Conservation (phyloP, 108 stramenopile genomes). For the Hondaea fermentalgiana region DNA sequence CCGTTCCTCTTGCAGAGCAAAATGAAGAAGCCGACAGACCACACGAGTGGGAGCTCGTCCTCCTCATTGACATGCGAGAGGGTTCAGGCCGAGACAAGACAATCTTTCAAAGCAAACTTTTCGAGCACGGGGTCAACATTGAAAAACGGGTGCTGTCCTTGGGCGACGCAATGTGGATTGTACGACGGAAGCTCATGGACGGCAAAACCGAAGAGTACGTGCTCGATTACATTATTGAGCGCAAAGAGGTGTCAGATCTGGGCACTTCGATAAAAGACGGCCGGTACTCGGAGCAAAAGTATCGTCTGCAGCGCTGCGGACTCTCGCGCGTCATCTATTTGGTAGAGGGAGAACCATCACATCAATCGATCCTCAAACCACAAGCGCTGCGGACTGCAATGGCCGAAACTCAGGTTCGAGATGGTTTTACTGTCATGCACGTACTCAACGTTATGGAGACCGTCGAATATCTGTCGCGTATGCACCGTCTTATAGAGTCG, state of each 20-base stretch:
- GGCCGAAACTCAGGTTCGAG: background rate
- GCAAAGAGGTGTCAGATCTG: conserved; percentile 15
- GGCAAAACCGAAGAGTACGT: background rate
- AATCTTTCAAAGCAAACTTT: background rate
- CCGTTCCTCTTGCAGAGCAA: no score
- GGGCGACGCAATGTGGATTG: background rate
- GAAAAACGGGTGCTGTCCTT: background rate
- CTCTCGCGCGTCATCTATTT: conserved; percentile 5
- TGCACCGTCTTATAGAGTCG: background rate
- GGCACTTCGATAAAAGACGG: background rate
- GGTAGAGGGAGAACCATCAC: conserved; percentile 3
- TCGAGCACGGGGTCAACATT: background rate
- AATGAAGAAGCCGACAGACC: no score
- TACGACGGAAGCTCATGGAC: background rate
- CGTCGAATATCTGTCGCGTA: background rate
- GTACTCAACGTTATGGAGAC: background rate
- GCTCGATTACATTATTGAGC: conserved; percentile 13
- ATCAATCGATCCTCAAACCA: background rate
- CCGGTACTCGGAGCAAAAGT: conserved; percentile 26
- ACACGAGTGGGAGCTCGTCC: background rate
- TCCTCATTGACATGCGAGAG: background rate
- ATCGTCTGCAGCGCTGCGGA: conserved; percentile 6
- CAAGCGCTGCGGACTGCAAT: background rate
- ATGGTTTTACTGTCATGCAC: background rate
- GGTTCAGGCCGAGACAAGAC: background rate